Conservation (phyloP, 2,329 filamentous ascomycete species). For the Colletotrichum cereale region DNA sequence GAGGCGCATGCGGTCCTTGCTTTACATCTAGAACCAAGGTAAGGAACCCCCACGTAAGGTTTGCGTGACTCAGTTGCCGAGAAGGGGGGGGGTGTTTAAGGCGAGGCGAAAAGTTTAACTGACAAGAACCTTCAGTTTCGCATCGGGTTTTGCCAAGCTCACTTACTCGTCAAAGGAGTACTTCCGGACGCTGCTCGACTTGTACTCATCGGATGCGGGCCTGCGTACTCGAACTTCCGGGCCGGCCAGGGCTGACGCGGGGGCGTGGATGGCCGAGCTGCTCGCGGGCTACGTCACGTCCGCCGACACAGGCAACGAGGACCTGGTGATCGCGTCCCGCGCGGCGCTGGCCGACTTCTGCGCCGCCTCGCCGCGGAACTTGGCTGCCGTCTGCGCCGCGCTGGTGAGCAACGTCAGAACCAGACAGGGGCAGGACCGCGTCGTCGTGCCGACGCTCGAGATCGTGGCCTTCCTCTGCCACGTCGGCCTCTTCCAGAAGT, state of each 20-base stretch:
- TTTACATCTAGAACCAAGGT: constrained; percentile 61
- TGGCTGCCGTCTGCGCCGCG: constrained; percentile 61
- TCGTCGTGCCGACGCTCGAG: constrained; percentile 82
- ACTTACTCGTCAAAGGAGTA: constrained; percentile 71
- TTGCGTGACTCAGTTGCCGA: background rate
- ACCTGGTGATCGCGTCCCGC: constrained; percentile 77
- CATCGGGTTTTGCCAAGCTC: constrained; percentile 51
- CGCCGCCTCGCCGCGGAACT: constrained; percentile 52
- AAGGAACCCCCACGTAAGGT: constrained; percentile 42
- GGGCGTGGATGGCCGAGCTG: constrained; percentile 63
- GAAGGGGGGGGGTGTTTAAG: too few relatives aligned
- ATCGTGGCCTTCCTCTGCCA: constrained; percentile 83
- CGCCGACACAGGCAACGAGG: constrained; percentile 82
- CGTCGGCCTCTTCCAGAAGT: constrained; percentile 61
- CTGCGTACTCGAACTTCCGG: constrained; percentile 54
- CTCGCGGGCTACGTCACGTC: constrained; percentile 78
- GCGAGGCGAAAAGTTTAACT: background rate
- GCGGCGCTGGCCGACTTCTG: constrained; percentile 72
- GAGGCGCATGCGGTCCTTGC: constrained; percentile 70
- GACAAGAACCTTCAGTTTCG: constrained; percentile 50
- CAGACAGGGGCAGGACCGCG: constrained; percentile 73
- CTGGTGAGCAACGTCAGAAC: constrained; percentile 67
- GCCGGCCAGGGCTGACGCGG: constrained; percentile 49
- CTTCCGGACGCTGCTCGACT: constrained; percentile 66
- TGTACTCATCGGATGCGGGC: constrained; percentile 52